phyloP scores from a whole-genome alignment of 2,329 filamentous ascomycete genomes.

The Ophiocordyceps polyrhachis-furcata region DNA sequence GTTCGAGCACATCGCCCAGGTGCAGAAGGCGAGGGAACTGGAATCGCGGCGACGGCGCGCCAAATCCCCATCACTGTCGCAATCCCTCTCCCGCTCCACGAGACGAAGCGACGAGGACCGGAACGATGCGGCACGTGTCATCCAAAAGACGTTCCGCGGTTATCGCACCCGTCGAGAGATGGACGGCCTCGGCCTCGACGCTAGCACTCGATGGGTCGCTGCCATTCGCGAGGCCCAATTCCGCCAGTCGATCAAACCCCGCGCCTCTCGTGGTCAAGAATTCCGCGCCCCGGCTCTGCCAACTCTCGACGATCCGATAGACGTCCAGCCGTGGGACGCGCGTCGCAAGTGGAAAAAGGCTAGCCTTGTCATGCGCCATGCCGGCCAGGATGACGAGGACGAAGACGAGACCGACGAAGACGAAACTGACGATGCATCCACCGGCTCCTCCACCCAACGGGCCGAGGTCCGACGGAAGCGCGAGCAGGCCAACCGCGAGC shows the following conservation, averaged over 20 bases:
- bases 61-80: conserved; percentile 15
- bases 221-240: conserved; percentile 40
- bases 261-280: conserved; percentile 10
- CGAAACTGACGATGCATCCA: conserved; percentile 18
- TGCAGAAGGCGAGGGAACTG: conserved; percentile 28
- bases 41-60: conserved; percentile 22
- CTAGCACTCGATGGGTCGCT: conserved; percentile 53
- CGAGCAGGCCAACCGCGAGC: conserved; percentile 31
- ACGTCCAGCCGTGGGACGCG: conserved; percentile 20
- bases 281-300: conserved; percentile 2
- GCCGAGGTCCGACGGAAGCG: conserved; percentile 19
- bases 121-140: conserved; percentile 32
- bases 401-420: conserved; percentile 27
- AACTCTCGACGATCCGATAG: conserved; percentile 4
- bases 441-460: conserved; percentile 16
- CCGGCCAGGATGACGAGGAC: conserved; percentile 54
- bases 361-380: conserved; percentile 50
- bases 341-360: conserved; percentile 59
- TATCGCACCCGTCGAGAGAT: conserved; percentile 57
- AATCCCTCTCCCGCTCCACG: neutral
- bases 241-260: conserved; percentile 29
- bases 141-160: conserved; percentile 59
- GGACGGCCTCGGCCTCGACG: conserved; percentile 46
- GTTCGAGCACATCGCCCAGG: conserved; percentile 27
- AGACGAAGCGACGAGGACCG: conserved; percentile 4